Percentiles rank a stretch among this genome's conserved stretches.
Conservation (phyloP, 805 yeast species). For the Ogataea salicorniae region DNA sequence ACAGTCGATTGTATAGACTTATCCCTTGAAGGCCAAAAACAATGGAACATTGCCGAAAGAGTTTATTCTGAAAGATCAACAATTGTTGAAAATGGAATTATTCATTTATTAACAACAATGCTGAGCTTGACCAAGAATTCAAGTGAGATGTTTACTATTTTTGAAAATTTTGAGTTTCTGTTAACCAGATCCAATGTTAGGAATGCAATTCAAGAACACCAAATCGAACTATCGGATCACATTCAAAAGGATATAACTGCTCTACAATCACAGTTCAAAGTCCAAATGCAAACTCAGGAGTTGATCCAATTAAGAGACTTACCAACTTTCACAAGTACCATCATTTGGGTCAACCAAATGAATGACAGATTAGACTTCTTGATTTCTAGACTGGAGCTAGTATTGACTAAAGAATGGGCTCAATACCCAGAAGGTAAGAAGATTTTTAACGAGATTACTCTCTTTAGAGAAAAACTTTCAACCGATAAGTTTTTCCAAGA, state of each 20-base stretch:
- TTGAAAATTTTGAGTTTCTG: constrained; percentile 44
- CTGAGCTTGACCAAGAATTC: constrained; percentile 37
- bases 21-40: constrained; percentile 30
- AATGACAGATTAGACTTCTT: constrained; percentile 38
- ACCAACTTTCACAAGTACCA: constrained; percentile 41
- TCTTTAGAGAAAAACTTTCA: constrained; percentile 43
- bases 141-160: constrained; percentile 46
- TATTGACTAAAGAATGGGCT: constrained; percentile 59
- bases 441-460: constrained; percentile 45
- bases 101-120: constrained; percentile 33
- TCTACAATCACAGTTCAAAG: constrained; percentile 34
- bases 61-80: constrained; percentile 39
- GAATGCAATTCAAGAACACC: constrained; percentile 57
- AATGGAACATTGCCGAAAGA: constrained; percentile 39
- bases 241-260: constrained; percentile 42
- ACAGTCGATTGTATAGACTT: constrained; percentile 35
- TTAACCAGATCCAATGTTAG: constrained; percentile 50
- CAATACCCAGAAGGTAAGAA: constrained; percentile 62
- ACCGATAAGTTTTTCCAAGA: constrained; percentile 34
- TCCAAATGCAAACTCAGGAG: constrained; percentile 30
- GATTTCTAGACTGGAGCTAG: constrained; percentile 40
- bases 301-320: constrained; percentile 39
- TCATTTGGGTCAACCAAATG: constrained; percentile 52
- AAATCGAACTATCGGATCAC: constrained; percentile 41
- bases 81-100: constrained; percentile 42